Evolutionary conservation across 169 alveolate genomes (phyloP).

Genomic region (Plasmodium cynomolgi): DNA sequence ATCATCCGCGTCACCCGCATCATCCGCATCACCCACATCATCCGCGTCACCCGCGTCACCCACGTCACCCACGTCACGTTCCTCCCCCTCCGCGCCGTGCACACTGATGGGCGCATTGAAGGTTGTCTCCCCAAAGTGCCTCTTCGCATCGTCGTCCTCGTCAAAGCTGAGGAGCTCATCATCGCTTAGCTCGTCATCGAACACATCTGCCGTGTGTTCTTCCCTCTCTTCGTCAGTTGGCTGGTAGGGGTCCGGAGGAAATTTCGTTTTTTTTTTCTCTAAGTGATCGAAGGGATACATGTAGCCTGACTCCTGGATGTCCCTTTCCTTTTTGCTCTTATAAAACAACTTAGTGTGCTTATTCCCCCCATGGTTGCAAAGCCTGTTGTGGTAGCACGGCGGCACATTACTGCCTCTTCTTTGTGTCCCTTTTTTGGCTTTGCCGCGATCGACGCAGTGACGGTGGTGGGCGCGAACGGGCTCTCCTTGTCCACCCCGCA

Average conservation of each 20-base stretch:
- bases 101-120: conserved; percentile 1
- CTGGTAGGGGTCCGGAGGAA: conserved; percentile 67
- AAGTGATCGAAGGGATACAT: conserved; percentile 68
- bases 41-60: not conserved
- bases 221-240: conserved; percentile 51
- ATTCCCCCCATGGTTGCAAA: not conserved
- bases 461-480: not conserved
- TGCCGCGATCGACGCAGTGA: not conserved
- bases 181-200: conserved; percentile 9
- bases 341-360: conserved; percentile 18
- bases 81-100: not conserved
- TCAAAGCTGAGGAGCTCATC: conserved; percentile 36
- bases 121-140: conserved; percentile 50
- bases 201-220: not conserved
- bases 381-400: not conserved
- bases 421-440: not conserved
- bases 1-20: not conserved
- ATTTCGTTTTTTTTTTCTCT: conserved; percentile 68
- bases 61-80: not conserved
- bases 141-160: conserved; percentile 70
- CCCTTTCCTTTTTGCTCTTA: conserved; percentile 47
- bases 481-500: not conserved
- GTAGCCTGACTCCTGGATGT: conserved; percentile 66
- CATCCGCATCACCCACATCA: not conserved
- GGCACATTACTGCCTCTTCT: not conserved